A percentile compares a stretch with the other conserved stretches of the same genome.
These are phyloP conservation scores for Tremella mesenterica DNA, from an alignment of 768 basidiomycete genomes.

Conservation along the genomic window DNA sequence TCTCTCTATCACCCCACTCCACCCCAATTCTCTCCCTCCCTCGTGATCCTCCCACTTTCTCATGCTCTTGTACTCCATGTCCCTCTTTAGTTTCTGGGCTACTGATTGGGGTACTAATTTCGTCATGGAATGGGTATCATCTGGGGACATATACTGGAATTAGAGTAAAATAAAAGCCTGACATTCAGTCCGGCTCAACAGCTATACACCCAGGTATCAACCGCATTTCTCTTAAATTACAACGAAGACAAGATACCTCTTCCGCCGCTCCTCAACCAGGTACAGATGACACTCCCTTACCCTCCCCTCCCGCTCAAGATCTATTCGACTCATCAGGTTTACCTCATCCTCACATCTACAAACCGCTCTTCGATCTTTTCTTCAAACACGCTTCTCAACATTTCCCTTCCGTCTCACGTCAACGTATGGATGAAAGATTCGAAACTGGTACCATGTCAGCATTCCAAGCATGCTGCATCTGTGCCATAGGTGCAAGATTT, in stretches of 20 bases:
- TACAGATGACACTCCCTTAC: slow-evolving; percentile 3
- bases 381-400: slow-evolving; percentile 34
- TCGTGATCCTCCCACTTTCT: too few species aligned
- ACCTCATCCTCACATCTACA: slow-evolving; percentile 29
- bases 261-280: slow-evolving; percentile 27
- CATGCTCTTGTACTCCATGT: too few species aligned
- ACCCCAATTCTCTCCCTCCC: not conserved
- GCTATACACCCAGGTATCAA: slow-evolving; percentile 43
- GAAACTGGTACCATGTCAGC: slow-evolving; percentile 39
- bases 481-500: slow-evolving; percentile 35
- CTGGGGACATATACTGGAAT: too few species aligned
- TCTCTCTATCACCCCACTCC: not conserved
- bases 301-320: slow-evolving; percentile 7
- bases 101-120: too few species aligned
- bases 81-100: too few species aligned
- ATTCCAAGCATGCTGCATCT: slow-evolving; percentile 37
- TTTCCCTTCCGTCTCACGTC: slow-evolving; percentile 30
- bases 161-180: not conserved
- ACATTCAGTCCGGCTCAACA: slow-evolving; percentile 31
- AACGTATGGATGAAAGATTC: slow-evolving; percentile 30
- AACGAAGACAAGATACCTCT: slow-evolving; percentile 24
- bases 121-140: too few species aligned
- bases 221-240: slow-evolving; percentile 40
- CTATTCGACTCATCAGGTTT: slow-evolving; percentile 35
- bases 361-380: slow-evolving; percentile 36